Percentiles rank a stretch among this genome's conserved stretches.
Conservation (phyloP, 1,284 basidiomycete genomes). For the Microbotryomycetes sp. region DNA sequence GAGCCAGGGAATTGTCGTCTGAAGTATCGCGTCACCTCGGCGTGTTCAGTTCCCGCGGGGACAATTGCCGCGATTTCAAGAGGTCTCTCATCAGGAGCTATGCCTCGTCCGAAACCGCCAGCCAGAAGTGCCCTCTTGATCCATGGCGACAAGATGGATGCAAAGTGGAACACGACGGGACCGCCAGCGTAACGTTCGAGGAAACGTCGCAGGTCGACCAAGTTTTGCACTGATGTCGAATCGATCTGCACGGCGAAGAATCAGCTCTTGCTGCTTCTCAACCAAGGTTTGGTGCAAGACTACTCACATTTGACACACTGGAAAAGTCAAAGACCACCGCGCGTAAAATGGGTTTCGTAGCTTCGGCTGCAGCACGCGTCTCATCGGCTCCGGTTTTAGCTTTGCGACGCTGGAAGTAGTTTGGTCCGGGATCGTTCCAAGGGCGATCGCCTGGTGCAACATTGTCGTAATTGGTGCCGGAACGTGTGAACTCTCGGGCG, state of each 20-base stretch:
- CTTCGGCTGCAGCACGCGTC: slow-evolving; percentile 49
- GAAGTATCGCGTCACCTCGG: slow-evolving; percentile 5
- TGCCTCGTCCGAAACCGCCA: slow-evolving; percentile 67
- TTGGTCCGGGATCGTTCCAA: slow-evolving; percentile 73
- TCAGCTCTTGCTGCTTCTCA: slow-evolving; percentile 48
- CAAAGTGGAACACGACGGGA: slow-evolving; percentile 80
- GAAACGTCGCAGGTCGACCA: slow-evolving; percentile 80
- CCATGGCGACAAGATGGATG: slow-evolving; percentile 85
- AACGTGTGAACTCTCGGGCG: slow-evolving; percentile 67
- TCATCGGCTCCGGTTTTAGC: slow-evolving; percentile 45
- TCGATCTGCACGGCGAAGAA: slow-evolving; percentile 58
- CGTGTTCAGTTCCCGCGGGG: slow-evolving; percentile 41
- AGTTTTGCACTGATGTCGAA: slow-evolving; percentile 80
- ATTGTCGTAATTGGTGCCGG: slow-evolving; percentile 57
- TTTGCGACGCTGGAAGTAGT: slow-evolving; percentile 39
- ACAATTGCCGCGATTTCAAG: slow-evolving; percentile 69
- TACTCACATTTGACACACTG: slow-evolving; percentile 52
- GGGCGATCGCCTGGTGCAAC: slow-evolving; percentile 60
- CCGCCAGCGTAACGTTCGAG: slow-evolving; percentile 80
- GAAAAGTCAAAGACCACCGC: slow-evolving; percentile 91
- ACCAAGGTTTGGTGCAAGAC: slow-evolving; percentile 45
- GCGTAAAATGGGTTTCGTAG: slow-evolving; percentile 60
- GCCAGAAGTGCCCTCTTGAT: slow-evolving; percentile 74
- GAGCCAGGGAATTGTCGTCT: slow-evolving; percentile 10
- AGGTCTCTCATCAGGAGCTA: slow-evolving; percentile 46